Base-by-base conservation (phyloP, 768 basidiomycete species). In the Melanogaster broomeanus region DNA sequence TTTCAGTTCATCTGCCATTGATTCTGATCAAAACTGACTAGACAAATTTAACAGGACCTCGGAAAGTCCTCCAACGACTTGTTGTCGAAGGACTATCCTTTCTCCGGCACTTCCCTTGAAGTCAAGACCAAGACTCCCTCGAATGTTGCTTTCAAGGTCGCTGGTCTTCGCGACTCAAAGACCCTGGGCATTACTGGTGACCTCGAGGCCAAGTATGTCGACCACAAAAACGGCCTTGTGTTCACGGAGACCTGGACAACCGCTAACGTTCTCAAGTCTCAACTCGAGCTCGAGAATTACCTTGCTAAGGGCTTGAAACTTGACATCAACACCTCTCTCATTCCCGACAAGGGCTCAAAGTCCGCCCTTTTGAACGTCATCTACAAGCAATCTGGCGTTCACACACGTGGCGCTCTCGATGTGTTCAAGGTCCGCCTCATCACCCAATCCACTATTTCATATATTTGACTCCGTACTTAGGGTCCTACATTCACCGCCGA, bases 21-120 rank as follows among this genome's bases (percentile, higher is more conserved):
- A 15, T 18, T 24, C 9, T 8, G 38, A 4, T 9, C n/a, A 22
- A 25, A 11, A 34, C 21, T 25, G 38, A 55, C 50, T 55, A 60
- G 16, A 43, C 12, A 7, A 28, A n/a, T 18, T 15, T 33, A 58
- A 25, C 61, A 93, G 91, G 91, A 93, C 73, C 87, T 93, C 62
- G 96, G 96, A 74, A 98, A 98, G 84, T 94, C 93, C 60, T 92
- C 93, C 74, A 91, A 86, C 66, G 96, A 98, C 83, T 76, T 98
- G 57, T 80, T 99, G 62, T 79, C 79, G 70, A 93, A 88, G 79
- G 97, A 99, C 79, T 98, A 85, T 80, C 86, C 83, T 63, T 87
- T 92, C 83, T 69, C 76, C 47, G 83, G 83, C 28, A 80, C 78
- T 51, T 71, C 77, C 49, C 81, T 93, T 49, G 91, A 93, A 73